These are phyloP conservation scores for Rheum nobile DNA, from an alignment of 148 eudicot genomes.

Conservation along the genomic window DNA sequence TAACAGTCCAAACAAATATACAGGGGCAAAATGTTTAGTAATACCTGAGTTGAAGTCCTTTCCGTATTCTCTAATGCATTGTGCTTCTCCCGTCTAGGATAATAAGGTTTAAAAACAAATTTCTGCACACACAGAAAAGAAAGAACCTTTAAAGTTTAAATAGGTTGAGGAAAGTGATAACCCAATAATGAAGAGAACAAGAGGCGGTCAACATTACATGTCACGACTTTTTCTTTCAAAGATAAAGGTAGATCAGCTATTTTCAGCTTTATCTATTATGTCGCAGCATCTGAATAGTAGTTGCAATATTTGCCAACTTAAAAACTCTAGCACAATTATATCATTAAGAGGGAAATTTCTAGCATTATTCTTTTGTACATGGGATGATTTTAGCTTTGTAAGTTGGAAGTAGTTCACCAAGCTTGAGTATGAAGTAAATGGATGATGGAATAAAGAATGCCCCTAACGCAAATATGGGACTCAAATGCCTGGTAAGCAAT, in stretches of 20 bases:
- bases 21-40: not conserved
- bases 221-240: not conserved
- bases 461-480: slow-evolving; percentile 59
- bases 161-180: not conserved
- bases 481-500: slow-evolving; percentile 55
- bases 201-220: not conserved
- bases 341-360: not conserved
- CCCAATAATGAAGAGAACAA: not conserved
- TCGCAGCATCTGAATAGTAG: not conserved
- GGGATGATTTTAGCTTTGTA: not conserved
- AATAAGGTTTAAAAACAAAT: slow-evolving; percentile 71
- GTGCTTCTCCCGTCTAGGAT: slow-evolving; percentile 66
- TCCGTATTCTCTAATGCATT: slow-evolving; percentile 58
- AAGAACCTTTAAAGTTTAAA: not conserved
- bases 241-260: not conserved
- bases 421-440: slow-evolving; percentile 71
- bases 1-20: not conserved
- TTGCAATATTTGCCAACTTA: not conserved
- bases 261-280: not conserved
- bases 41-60: slow-evolving; percentile 71
- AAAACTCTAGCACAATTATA: not conserved
- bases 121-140: slow-evolving; percentile 37
- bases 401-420: slow-evolving; percentile 13
- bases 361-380: slow-evolving; percentile 1
- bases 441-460: slow-evolving; percentile 74